Evolutionary conservation across 164 flowering plant species (phyloP), one percentile per base, ranked within the genome.

Genomic region (Nymphaea thermarum): DNA sequence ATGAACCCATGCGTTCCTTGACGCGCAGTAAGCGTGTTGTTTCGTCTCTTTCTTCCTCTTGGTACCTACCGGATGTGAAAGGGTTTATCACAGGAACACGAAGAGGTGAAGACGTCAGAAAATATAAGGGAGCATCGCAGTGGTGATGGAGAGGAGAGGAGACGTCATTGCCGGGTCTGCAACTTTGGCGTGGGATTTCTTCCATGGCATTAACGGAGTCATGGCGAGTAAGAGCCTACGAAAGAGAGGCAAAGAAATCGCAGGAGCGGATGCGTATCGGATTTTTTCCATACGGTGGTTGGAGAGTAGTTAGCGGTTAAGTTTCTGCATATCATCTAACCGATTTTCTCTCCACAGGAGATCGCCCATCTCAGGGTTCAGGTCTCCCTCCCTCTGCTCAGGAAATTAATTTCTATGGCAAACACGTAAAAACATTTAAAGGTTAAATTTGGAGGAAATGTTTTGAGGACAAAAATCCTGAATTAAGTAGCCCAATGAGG

Each of bases 1-100:
- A 43, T 43, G 18, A 51, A 14, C 43, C 67, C 76, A 73, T 73
- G 63, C n/a, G 36, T 25, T 25, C 36, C 36, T 1, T 25, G 36
- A 25, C 36, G 36, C 64, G 41, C n/a, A 10, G n/a, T 8, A 62
- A 62, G 42, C 64, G 14, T 51, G 12, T 51, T 51, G 36, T 25
- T 15, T 51, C 12, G 14, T 51, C 15, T 8, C 8, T 51, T 51
- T 51, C 57, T 51, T 51, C 57, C 14, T 51, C 12, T 51, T 51
- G 57, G 57, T 3, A 15, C 8, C 14, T 51, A 8, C 8, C 12
- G 57, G 14, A 51, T 51, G 12, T 51, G 57, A 51, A 51, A 3
- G 14, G 14, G 8, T 51, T 10, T 51, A 8, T 51, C 14, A 51
- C 14, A 51, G 5, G 57, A 51, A 15, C 57, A 51, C 14, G 57